Base-by-base conservation (phyloP, 441 rosid genomes). In the Euphorbia celastroides region DNA sequence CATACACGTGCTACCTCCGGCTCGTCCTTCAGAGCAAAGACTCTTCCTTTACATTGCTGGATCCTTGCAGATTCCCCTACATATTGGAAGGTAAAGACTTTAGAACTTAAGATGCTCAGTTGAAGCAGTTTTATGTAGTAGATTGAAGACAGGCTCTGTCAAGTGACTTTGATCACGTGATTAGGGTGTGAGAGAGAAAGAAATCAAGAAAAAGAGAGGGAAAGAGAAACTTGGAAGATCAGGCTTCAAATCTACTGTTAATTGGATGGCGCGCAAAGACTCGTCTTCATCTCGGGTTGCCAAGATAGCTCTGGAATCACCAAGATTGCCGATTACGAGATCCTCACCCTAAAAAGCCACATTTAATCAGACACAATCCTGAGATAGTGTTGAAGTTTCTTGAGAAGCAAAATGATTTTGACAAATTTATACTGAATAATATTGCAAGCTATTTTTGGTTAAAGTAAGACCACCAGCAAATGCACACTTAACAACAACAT, bases 161-260 rank as follows among this genome's bases (percentile, higher is more conserved):
- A n/a, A n/a, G n/a, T n/a, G n/a, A n/a, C n/a, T n/a, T n/a, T n/a
- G n/a, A n/a, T n/a, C n/a, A n/a, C n/a, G n/a, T n/a, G n/a, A n/a
- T n/a, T n/a, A n/a, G n/a, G n/a, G 66, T 1, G 64, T 0, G 66
- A 1, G 67, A 48, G 78, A 50, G 64, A 58, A 70, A 77, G 69
- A 74, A 74, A 70, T 70, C 58, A 66, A 73, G 81, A 51, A 62
- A 59, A 71, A 77, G 69, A 73, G 76, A 70, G 72, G 59, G 68
- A 72, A 79, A 71, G 56, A 74, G 59, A 69, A 26, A 93, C 99
- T 90, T 80, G 99, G 99, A 73, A 91, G 89, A 81, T 91, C 86
- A 66, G 99, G 99, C 78, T 89, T 93, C 69, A 88, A 92, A 81
- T 93, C 99, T 59, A 88, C 86, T 57, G 99, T 93, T 79, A 93